Evolutionary conservation across 495 filamentous ascomycete species (phyloP).

Genomic region (Chaetomium cochliodes): DNA sequence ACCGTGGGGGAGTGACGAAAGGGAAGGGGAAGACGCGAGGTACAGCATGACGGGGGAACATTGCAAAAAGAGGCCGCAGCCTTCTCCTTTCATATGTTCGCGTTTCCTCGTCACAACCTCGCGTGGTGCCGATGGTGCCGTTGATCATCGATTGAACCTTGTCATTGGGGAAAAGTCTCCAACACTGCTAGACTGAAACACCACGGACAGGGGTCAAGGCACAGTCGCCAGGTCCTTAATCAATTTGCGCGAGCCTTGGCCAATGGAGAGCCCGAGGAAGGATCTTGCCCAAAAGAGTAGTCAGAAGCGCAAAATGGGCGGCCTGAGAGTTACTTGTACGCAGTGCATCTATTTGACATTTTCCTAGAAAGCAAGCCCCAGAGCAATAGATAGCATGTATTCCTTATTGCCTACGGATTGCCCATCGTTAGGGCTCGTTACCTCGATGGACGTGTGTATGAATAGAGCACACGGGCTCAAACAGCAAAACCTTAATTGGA

Average conservation of each 20-base stretch:
- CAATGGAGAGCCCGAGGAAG: conserved; percentile 10
- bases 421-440: neutral
- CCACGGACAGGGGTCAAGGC: conserved; percentile 6
- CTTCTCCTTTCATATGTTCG: neutral
- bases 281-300: neutral
- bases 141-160: neutral
- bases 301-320: neutral
- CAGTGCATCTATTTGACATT: no score
- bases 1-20: neutral
- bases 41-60: neutral
- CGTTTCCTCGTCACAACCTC: neutral
- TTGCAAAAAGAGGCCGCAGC: neutral
- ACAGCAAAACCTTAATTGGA: neutral
- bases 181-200: conserved; percentile 24
- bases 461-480: neutral
- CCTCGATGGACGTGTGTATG: neutral
- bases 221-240: conserved; percentile 6
- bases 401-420: neutral
- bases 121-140: neutral
- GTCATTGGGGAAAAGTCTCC: conserved; percentile 4
- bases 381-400: no score
- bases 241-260: neutral
- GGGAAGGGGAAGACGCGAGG: neutral
- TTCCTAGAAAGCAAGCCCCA: no score
- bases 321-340: no score